Conservation (phyloP, 306 rosid species). For the Dryas drummondii region DNA sequence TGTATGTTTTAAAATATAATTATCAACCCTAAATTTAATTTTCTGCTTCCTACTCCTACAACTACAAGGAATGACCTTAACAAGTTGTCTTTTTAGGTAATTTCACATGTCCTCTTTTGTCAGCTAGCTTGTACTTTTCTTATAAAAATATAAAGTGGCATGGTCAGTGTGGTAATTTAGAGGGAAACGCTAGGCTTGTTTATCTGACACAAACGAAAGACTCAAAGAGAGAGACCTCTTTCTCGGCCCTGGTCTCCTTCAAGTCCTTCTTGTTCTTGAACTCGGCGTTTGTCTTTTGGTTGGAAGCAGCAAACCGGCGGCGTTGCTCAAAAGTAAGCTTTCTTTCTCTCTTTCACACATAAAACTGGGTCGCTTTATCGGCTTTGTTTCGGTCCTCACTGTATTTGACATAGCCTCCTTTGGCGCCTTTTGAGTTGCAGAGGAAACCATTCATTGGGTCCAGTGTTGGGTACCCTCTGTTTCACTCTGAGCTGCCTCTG, state of each 20-base stretch:
- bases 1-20: too few species aligned
- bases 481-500: slow-evolving; percentile 4
- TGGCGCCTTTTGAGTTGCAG: not conserved
- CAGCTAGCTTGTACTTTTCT: not conserved
- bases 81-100: not conserved
- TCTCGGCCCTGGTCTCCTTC: slow-evolving; percentile 27
- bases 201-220: slow-evolving; percentile 11
- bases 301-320: slow-evolving; percentile 36
- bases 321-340: slow-evolving; percentile 19
- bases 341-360: not conserved
- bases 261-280: slow-evolving; percentile 10
- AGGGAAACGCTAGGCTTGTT: slow-evolving; percentile 18
- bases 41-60: too few species aligned
- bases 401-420: not conserved
- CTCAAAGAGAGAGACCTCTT: not conserved
- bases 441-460: not conserved
- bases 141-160: not conserved
- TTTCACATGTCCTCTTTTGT: too few species aligned
- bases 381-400: not conserved
- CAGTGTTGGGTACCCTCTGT: slow-evolving; percentile 4
- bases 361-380: not conserved
- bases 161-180: slow-evolving; percentile 32
- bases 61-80: too few species aligned
- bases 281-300: slow-evolving; percentile 36
- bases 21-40: too few species aligned